phyloP scores from a whole-genome alignment of 1,284 basidiomycete genomes.

The Apiotrichum sp. region DNA sequence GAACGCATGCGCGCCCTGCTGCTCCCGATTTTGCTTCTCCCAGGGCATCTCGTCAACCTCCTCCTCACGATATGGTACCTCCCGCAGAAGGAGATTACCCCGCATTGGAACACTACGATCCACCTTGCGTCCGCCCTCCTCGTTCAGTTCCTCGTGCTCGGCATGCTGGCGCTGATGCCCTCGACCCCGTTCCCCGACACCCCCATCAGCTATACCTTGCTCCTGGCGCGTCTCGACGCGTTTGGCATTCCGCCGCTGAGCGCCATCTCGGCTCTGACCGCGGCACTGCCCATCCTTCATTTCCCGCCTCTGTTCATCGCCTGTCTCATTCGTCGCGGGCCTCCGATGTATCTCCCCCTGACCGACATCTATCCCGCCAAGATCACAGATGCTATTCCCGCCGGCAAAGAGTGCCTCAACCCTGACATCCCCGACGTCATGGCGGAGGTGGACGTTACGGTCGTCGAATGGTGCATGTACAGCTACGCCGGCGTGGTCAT shows the following conservation, averaged over 20 bases:
- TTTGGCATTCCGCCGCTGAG: conserved; percentile 12
- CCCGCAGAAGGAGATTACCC: conserved; percentile 50
- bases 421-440: conserved; percentile 36
- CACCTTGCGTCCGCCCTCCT: conserved; percentile 60
- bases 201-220: conserved; percentile 2
- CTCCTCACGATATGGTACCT: conserved; percentile 55
- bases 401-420: conserved; percentile 24
- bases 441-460: conserved; percentile 50
- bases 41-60: conserved; percentile 59
- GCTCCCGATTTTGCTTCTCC: conserved; percentile 52
- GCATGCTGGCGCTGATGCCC: conserved; percentile 40
- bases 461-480: conserved; percentile 63
- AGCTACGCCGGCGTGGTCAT: conserved; percentile 77
- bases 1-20: conserved; percentile 14
- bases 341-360: conserved; percentile 64
- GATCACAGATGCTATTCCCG: conserved; percentile 41
- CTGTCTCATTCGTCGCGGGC: conserved; percentile 63
- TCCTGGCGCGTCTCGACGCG: conserved; percentile 12
- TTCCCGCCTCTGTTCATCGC: conserved; percentile 52
- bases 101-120: conserved; percentile 60
- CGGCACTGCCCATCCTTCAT: conserved; percentile 51
- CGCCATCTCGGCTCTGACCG: conserved; percentile 18
- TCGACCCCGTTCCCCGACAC: conserved; percentile 30
- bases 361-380: conserved; percentile 68
- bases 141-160: conserved; percentile 52